These are phyloP conservation scores for Chimonanthus praecox DNA, from an alignment of 164 flowering plant species.

Conservation along the genomic window DNA sequence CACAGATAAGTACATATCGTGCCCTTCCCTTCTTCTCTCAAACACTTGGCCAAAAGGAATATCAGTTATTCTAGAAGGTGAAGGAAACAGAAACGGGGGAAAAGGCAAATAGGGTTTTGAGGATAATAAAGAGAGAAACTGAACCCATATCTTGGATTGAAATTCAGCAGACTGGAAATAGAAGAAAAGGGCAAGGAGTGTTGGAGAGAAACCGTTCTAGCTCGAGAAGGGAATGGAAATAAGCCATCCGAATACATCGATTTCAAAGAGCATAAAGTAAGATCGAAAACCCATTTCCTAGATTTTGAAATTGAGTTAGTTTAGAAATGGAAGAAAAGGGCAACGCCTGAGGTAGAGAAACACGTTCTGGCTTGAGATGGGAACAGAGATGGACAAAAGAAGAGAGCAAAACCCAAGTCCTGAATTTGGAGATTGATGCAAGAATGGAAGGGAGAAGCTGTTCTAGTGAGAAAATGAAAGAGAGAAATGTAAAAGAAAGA, in stretches of 20 bases:
- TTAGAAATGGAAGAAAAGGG: too few species aligned
- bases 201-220: background rate
- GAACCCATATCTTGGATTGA: slow-evolving; percentile 7
- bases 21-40: background rate
- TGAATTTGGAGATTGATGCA: slow-evolving; percentile 1
- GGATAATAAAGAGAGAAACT: background rate
- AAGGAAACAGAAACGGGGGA: background rate
- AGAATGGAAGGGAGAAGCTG: background rate
- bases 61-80: background rate
- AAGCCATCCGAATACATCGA: too few species aligned
- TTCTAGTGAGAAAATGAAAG: background rate
- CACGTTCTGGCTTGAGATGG: too few species aligned
- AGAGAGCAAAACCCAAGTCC: slow-evolving; percentile 11
- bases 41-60: too few species aligned
- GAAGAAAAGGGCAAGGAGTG: background rate
- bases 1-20: slow-evolving; percentile 50
- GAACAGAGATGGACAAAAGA: background rate
- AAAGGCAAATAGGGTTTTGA: slow-evolving; percentile 5
- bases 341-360: too few species aligned
- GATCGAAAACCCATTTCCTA: too few species aligned
- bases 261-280: too few species aligned
- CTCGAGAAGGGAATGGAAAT: background rate
- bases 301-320: too few species aligned
- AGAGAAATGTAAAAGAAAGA: background rate
- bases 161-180: background rate